Percentiles rank a stretch among this genome's conserved stretches.
phyloP scores from a whole-genome alignment of 805 yeast species.

The Isabelozyma heimii region DNA sequence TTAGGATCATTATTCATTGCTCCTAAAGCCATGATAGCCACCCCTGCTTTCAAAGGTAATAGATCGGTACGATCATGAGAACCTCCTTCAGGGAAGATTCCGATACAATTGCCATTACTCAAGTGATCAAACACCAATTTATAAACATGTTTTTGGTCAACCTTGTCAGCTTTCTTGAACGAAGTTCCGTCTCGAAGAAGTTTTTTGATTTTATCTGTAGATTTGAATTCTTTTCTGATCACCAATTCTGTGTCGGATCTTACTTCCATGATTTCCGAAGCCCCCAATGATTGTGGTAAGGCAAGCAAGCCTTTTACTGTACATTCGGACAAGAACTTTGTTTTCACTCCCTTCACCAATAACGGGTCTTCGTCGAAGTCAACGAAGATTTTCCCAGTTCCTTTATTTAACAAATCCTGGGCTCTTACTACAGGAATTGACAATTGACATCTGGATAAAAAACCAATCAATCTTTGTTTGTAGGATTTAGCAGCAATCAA shows the following conservation, averaged over 20 bases:
- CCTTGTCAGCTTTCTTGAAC: conserved; percentile 74
- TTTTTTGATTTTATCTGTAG: conserved; percentile 41
- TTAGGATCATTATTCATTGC: conserved; percentile 78
- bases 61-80: conserved; percentile 93
- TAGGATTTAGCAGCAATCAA: conserved; percentile 83
- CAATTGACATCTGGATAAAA: conserved; percentile 69
- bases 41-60: conserved; percentile 94
- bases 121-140: conserved; percentile 81
- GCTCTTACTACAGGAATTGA: conserved; percentile 92
- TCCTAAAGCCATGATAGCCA: conserved; percentile 96
- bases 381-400: conserved; percentile 62
- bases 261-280: conserved; percentile 65
- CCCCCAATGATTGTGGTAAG: conserved; percentile 75
- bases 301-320: conserved; percentile 66
- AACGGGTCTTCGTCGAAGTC: conserved; percentile 53
- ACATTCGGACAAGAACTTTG: conserved; percentile 65
- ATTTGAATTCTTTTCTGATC: conserved; percentile 68
- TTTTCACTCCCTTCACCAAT: conserved; percentile 60
- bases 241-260: conserved; percentile 68
- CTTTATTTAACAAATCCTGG: conserved; percentile 74
- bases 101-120: conserved; percentile 76
- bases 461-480: conserved; percentile 64
- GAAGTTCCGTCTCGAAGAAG: conserved; percentile 50
- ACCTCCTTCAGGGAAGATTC: conserved; percentile 98
- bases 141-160: conserved; percentile 84